Evolutionary conservation across 1,284 basidiomycete species (phyloP).

Genomic region (Moesziomyces antarcticus): DNA sequence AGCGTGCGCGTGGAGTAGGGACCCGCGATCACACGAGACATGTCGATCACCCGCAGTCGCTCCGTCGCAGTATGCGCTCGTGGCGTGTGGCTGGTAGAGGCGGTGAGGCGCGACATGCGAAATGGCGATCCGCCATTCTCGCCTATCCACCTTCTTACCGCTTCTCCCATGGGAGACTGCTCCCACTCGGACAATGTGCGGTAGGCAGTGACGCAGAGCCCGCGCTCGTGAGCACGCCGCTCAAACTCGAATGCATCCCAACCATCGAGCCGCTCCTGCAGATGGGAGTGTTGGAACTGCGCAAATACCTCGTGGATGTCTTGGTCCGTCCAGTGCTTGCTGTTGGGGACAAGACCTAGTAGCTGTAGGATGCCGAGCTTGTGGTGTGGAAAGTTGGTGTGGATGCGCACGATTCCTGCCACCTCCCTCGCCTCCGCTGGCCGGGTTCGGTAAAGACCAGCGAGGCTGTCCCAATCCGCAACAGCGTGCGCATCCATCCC

Average conservation of each 20-base stretch:
- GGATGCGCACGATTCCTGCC: slow-evolving; percentile 18
- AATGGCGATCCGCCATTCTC: slow-evolving; percentile 13
- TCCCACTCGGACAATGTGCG: slow-evolving; percentile 15
- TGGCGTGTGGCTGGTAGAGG: not conserved
- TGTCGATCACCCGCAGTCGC: slow-evolving; percentile 24
- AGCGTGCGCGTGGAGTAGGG: slow-evolving; percentile 13
- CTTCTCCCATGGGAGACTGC: slow-evolving; percentile 19
- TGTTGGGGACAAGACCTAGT: slow-evolving; percentile 5
- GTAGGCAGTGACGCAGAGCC: slow-evolving; percentile 37
- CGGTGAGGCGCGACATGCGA: slow-evolving; percentile 5
- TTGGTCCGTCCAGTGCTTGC: slow-evolving; percentile 5
- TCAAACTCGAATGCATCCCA: slow-evolving; percentile 42
- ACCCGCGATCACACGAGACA: slow-evolving; percentile 33
- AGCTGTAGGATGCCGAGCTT: slow-evolving; percentile 35
- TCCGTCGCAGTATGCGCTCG: not conserved
- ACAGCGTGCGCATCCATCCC: slow-evolving; percentile 16
- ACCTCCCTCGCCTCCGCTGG: not conserved
- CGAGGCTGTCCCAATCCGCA: slow-evolving; percentile 25
- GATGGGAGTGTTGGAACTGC: not conserved
- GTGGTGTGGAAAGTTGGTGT: slow-evolving; percentile 45
- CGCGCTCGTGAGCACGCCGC: slow-evolving; percentile 9
- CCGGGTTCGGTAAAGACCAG: slow-evolving; percentile 19
- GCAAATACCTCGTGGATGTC: slow-evolving; percentile 7
- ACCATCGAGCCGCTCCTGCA: slow-evolving; percentile 8
- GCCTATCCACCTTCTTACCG: slow-evolving; percentile 15